Percentiles rank a stretch among this genome's conserved stretches.
phyloP scores from a whole-genome alignment of 2,329 filamentous ascomycete species.

The Incumbomyces lentus region DNA sequence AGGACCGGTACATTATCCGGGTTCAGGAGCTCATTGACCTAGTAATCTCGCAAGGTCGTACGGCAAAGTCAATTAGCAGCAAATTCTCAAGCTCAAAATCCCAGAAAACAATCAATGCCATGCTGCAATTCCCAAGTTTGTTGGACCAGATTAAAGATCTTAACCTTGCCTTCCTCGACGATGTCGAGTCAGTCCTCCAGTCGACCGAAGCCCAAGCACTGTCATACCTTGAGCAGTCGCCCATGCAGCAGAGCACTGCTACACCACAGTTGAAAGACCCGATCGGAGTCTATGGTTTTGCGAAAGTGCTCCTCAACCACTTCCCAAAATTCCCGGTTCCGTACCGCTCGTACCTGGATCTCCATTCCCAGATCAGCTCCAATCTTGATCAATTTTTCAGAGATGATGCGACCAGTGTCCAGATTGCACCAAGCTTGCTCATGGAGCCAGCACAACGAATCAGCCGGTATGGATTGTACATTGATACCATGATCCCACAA shows the following conservation, averaged over 20 bases:
- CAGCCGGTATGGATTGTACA: constrained; percentile 88
- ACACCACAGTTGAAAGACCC: constrained; percentile 51
- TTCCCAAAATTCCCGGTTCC: constrained; percentile 85
- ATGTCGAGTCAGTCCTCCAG: constrained; percentile 66
- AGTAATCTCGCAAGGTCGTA: constrained; percentile 69
- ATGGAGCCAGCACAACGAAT: constrained; percentile 95
- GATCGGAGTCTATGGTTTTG: constrained; percentile 67
- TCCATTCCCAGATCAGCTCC: constrained; percentile 77
- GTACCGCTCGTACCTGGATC: constrained; percentile 86
- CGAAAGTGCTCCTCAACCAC: constrained; percentile 76
- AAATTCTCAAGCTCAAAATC: constrained; percentile 37
- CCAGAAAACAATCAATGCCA: constrained; percentile 20
- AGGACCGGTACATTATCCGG: constrained; percentile 87
- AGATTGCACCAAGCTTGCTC: constrained; percentile 76
- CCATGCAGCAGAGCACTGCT: constrained; percentile 38
- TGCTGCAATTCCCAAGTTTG: constrained; percentile 58
- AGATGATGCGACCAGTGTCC: constrained; percentile 62
- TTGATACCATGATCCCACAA: constrained; percentile 64
- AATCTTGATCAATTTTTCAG: constrained; percentile 68
- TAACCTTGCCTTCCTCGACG: constrained; percentile 70
- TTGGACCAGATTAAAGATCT: constrained; percentile 70
- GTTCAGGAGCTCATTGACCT: constrained; percentile 71
- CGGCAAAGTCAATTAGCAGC: constrained; percentile 56
- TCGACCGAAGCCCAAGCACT: constrained; percentile 76
- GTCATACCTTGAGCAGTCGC: constrained; percentile 40